These are phyloP conservation scores for Jamesozyma lodderae DNA, from an alignment of 805 yeast species.

Conservation along the genomic window DNA sequence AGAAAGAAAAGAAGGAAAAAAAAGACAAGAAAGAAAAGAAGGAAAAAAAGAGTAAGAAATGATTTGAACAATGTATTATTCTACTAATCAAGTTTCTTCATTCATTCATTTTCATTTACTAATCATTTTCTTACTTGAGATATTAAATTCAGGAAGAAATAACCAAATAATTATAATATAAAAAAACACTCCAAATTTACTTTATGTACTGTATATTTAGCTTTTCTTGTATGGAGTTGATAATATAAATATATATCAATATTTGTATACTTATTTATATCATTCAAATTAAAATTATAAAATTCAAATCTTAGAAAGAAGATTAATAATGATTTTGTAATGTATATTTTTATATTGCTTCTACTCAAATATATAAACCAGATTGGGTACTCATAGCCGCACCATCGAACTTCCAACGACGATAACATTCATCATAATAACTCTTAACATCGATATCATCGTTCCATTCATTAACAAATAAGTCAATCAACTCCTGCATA, in stretches of 20 bases:
- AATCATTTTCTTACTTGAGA: too few relatives aligned
- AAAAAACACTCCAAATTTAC: conserved; percentile 7
- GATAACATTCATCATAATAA: conserved; percentile 21
- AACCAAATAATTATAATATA: too few relatives aligned
- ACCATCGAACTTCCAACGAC: conserved; percentile 25
- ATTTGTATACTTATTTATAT: not conserved
- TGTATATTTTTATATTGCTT: too few relatives aligned
- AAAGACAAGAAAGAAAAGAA: conserved; percentile 41
- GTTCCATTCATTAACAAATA: conserved; percentile 10
- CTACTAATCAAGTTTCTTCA: not conserved
- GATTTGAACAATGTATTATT: conserved; percentile 7
- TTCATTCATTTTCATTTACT: conserved; percentile 1
- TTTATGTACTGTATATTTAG: conserved; percentile 27
- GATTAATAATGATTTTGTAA: not conserved
- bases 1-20: conserved; percentile 44
- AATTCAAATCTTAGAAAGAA: not conserved
- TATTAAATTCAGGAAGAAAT: too few relatives aligned
- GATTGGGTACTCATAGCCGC: conserved; percentile 27
- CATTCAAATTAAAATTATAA: not conserved
- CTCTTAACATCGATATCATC: conserved; percentile 7
- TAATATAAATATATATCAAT: conserved; percentile 7
- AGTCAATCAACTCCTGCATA: conserved; percentile 23
- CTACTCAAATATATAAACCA: conserved; percentile 22
- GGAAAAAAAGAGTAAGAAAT: conserved; percentile 43
- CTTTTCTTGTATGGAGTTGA: conserved; percentile 6